Base-by-base conservation (phyloP, 306 rosid genomes). In the Medicago lupulina region DNA sequence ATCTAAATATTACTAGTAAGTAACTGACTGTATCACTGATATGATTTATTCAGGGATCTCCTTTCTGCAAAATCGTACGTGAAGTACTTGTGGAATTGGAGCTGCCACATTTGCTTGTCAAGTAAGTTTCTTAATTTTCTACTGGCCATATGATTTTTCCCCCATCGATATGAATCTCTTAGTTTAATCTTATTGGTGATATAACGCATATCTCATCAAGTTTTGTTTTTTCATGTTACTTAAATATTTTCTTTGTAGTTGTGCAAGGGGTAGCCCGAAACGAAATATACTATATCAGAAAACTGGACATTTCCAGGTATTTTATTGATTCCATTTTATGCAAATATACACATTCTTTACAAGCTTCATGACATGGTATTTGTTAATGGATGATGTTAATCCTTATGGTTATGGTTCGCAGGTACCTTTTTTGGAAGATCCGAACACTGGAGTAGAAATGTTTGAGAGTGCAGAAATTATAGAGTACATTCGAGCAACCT, bases 61-160 rank as follows among this genome's bases (percentile, higher is more conserved):
- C 99, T 67, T 96, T 92, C 74, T 96, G 99, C 92, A 90, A 92
- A 89, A 83, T 92, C 76, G 98, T 92, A 9, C 98, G 98, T 36
- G 99, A 92, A 87, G 93, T 82, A 50, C 96, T 90, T 3, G 93
- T 92, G 66, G 99, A 96, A 76, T 79, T 96, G 80, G 98, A 96
- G 91, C 85, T 92, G 57, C 99, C 99, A 51, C 98, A 96, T 83
- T 25, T 92, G 82, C 84, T 88, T 18, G 23, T 25, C 80, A 87
- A 86, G 99, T 90, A 85, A 77, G 62, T 46, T 66, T 57, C 59
- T 34, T 60, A 16, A 58, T 7, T 60, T 61, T 31, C 19, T 61
- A 59, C 41, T 60, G 14, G 9, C 39, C 40, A 59, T 60, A 60
- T 14, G 11, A 14, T 61, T 61, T 61, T 61, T 61, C 28, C 19